These are phyloP conservation scores for Helotiales sp. DNA, from an alignment of 2,329 filamentous ascomycete species.

Conservation along the genomic window DNA sequence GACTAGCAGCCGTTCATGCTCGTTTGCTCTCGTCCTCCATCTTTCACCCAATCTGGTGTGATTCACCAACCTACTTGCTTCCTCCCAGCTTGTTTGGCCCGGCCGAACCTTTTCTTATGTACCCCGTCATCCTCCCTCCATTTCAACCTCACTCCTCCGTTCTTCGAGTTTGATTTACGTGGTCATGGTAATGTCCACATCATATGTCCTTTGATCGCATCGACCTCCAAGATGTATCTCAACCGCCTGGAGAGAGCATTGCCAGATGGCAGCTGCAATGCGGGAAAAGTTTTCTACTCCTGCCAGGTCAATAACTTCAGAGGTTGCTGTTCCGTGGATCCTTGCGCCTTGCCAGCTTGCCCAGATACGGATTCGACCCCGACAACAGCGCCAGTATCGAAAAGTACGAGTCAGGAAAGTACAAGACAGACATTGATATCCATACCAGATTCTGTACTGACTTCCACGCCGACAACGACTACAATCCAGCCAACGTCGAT, in stretches of 20 bases:
- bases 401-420: neutral
- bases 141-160: neutral
- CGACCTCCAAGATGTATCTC: conserved; percentile 19
- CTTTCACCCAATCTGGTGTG: neutral
- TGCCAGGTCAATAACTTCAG: conserved; percentile 47
- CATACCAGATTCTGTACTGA: neutral
- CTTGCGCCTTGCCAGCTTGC: conserved; percentile 47
- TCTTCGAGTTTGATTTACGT: neutral
- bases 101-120: conserved; percentile 11
- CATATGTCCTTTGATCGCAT: conserved; percentile 1
- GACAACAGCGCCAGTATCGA: conserved; percentile 7
- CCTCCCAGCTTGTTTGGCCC: neutral
- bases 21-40: neutral
- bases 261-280: conserved; percentile 12
- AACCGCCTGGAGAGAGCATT: conserved; percentile 6
- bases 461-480: conserved; percentile 34
- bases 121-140: neutral
- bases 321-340: conserved; percentile 54
- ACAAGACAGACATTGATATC: neutral
- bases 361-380: conserved; percentile 31
- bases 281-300: conserved; percentile 43
- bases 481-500: conserved; percentile 36
- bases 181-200: neutral
- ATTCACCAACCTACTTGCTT: neutral
- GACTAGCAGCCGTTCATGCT: neutral